phyloP scores from a whole-genome alignment of 1,139 yeast genomes.

The Candida gigantensis region DNA sequence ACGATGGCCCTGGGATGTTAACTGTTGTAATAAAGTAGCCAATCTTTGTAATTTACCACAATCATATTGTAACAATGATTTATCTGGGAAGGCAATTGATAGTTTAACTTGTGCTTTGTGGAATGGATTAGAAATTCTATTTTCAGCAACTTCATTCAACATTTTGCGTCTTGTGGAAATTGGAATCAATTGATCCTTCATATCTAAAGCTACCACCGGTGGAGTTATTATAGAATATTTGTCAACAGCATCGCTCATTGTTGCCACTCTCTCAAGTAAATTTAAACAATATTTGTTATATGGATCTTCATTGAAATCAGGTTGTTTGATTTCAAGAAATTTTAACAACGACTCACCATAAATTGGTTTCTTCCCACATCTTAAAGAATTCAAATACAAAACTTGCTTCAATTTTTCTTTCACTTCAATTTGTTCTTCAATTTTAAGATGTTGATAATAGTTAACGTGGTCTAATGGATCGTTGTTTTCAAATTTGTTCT shows the following conservation, averaged over 20 bases:
- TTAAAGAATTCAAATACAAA: conserved; percentile 61
- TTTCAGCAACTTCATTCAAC: conserved; percentile 31
- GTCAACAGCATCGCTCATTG: conserved; percentile 57
- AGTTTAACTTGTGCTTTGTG: conserved; percentile 84
- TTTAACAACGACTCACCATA: conserved; percentile 50
- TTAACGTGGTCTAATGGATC: conserved; percentile 55
- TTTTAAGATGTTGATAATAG: conserved; percentile 60
- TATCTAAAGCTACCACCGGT: conserved; percentile 73
- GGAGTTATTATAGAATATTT: conserved; percentile 90
- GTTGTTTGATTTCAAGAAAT: conserved; percentile 18
- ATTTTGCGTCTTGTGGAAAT: conserved; percentile 31
- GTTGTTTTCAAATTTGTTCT: conserved; percentile 29
- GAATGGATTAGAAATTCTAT: conserved; percentile 60
- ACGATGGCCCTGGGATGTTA: conserved; percentile 85
- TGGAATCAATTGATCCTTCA: conserved; percentile 60
- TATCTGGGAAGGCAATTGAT: conserved; percentile 95
- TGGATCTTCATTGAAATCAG: conserved; percentile 18
- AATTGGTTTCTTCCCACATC: conserved; percentile 59
- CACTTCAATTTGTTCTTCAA: conserved; percentile 50
- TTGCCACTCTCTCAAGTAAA: conserved; percentile 43
- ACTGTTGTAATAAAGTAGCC: conserved; percentile 70
- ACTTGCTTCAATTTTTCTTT: conserved; percentile 56
- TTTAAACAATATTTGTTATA: conserved; percentile 28
- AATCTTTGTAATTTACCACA: conserved; percentile 94
- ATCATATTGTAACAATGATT: conserved; percentile 86